A percentile compares a stretch with the other conserved stretches of the same genome.
These are phyloP conservation scores for Schwanniomyces occidentalis DNA, from an alignment of 805 yeast species.

Conservation along the genomic window DNA sequence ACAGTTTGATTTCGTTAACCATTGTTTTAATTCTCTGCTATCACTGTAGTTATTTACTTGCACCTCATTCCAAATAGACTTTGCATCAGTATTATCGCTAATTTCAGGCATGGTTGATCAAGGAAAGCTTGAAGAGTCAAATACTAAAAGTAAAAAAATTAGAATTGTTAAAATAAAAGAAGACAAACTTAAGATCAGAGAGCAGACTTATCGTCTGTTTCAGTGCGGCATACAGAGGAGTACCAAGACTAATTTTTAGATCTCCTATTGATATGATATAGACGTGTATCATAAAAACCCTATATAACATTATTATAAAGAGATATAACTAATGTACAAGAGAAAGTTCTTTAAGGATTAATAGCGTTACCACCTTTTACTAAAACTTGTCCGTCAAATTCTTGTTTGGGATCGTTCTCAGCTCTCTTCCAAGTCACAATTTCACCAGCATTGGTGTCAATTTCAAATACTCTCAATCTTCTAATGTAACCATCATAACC, in stretches of 20 bases:
- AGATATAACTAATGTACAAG: too few relatives aligned
- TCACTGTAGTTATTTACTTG: too few relatives aligned
- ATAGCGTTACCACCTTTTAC: conserved; percentile 48
- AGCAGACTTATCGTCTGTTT: background rate
- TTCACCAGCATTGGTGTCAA: conserved; percentile 50
- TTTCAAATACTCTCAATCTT: conserved; percentile 69
- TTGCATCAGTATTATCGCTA: too few relatives aligned
- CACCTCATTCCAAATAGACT: too few relatives aligned
- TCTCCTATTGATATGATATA: too few relatives aligned
- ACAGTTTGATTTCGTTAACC: conserved; percentile 38
- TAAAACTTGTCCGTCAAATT: conserved; percentile 52
- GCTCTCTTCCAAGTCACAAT: conserved; percentile 74
- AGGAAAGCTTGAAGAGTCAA: background rate
- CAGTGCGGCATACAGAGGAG: too few relatives aligned
- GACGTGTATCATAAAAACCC: too few relatives aligned
- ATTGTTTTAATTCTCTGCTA: conserved; percentile 29
- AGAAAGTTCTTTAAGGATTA: too few relatives aligned
- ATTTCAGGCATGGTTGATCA: too few relatives aligned
- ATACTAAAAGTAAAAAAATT: too few relatives aligned
- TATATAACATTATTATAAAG: too few relatives aligned
- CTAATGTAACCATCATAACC: conserved; percentile 90
- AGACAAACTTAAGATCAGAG: background rate
- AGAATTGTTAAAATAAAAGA: background rate
- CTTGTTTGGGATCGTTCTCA: conserved; percentile 51
- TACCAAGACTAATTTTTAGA: too few relatives aligned